Evolutionary conservation across 768 basidiomycete species (phyloP).

Genomic region (Kwoniella bestiolae): DNA sequence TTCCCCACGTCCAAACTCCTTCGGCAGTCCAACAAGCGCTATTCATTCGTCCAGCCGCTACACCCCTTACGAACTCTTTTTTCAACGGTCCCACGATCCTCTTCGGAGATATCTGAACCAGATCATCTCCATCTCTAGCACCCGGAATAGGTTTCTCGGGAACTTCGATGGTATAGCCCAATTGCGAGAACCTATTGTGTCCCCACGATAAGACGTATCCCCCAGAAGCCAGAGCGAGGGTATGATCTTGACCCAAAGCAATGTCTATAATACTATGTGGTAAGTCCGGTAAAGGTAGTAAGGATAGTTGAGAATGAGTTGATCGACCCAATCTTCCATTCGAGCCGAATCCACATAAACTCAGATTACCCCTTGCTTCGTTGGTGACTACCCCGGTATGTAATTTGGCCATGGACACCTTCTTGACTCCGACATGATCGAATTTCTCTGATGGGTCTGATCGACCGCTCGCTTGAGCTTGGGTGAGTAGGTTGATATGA

Average conservation of each 20-base stretch:
- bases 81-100: slow-evolving; percentile 74
- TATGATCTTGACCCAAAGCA: slow-evolving; percentile 92
- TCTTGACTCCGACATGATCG: slow-evolving; percentile 66
- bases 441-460: slow-evolving; percentile 62
- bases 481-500: slow-evolving; percentile 65
- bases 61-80: slow-evolving; percentile 76
- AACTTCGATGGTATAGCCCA: slow-evolving; percentile 80
- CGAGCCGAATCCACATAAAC: slow-evolving; percentile 85
- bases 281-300: slow-evolving; percentile 68
- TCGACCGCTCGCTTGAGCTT: slow-evolving; percentile 46
- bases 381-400: slow-evolving; percentile 83
- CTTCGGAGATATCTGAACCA: slow-evolving; percentile 76
- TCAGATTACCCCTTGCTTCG: slow-evolving; percentile 73
- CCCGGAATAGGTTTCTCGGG: slow-evolving; percentile 35
- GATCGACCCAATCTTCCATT: slow-evolving; percentile 82
- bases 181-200: slow-evolving; percentile 81
- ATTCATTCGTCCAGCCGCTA: slow-evolving; percentile 83
- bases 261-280: slow-evolving; percentile 67
- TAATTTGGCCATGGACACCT: slow-evolving; percentile 80
- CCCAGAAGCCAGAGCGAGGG: slow-evolving; percentile 74
- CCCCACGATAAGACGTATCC: slow-evolving; percentile 93
- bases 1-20: slow-evolving; percentile 72
- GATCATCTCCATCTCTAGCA: slow-evolving; percentile 63
- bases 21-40: slow-evolving; percentile 83
- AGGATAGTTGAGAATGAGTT: slow-evolving; percentile 76